A percentile compares a stretch with the other conserved stretches of the same genome.
phyloP scores from a whole-genome alignment of 2,329 filamentous ascomycete species.

The Trichoderma breve region DNA sequence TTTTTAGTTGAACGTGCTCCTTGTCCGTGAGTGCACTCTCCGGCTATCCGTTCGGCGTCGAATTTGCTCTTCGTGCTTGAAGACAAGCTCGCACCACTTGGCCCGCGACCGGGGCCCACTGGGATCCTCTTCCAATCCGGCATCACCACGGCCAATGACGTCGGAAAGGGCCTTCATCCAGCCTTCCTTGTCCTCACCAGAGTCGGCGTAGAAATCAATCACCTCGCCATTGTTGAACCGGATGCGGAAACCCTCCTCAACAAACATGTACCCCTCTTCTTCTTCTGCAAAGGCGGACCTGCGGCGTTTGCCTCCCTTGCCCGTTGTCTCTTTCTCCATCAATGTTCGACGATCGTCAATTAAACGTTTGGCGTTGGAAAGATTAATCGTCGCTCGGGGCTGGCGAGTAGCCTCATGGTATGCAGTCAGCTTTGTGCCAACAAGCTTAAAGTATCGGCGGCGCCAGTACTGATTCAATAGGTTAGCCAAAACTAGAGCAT shows the following conservation, averaged over 20 bases:
- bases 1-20: conserved; percentile 54
- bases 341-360: conserved; percentile 88
- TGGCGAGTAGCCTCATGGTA: conserved; percentile 95
- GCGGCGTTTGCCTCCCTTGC: conserved; percentile 73
- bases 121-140: conserved; percentile 46
- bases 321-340: conserved; percentile 77
- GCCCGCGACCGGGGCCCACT: conserved; percentile 45
- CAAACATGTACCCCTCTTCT: conserved; percentile 99
- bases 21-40: conserved; percentile 55
- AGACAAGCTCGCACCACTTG: conserved; percentile 67
- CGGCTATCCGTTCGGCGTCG: conserved; percentile 53
- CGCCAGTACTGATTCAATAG: conserved; percentile 75
- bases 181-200: conserved; percentile 78
- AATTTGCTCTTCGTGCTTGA: conserved; percentile 62
- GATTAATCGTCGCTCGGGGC: conserved; percentile 93
- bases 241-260: conserved; percentile 98
- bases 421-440: conserved; percentile 86
- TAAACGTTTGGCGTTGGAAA: conserved; percentile 86
- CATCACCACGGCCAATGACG: conserved; percentile 56
- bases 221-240: conserved; percentile 97
- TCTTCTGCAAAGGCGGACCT: conserved; percentile 97
- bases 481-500: conserved; percentile 5
- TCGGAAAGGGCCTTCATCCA: conserved; percentile 92
- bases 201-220: conserved; percentile 98
- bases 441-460: conserved; percentile 92